Percentiles rank a stretch among this genome's conserved stretches.
phyloP scores from a whole-genome alignment of 495 filamentous ascomycete species.

The Elasticomyces elasticus region DNA sequence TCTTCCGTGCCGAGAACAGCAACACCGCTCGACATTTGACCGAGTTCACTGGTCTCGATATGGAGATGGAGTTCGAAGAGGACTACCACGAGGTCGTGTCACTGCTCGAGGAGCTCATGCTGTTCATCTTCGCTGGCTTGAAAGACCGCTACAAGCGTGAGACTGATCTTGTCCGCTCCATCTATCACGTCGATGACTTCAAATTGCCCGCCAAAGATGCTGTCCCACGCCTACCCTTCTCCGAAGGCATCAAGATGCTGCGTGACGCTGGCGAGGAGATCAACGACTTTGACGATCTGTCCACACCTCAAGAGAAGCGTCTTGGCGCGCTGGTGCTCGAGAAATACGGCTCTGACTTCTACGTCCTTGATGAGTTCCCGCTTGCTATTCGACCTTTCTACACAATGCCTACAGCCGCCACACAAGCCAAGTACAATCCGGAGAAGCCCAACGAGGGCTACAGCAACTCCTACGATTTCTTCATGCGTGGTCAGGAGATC shows the following conservation, averaged over 20 bases:
- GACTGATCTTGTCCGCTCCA: slow-evolving; percentile 34
- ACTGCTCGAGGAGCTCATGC: slow-evolving; percentile 36
- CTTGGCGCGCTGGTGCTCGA: slow-evolving; percentile 75
- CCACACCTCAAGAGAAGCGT: slow-evolving; percentile 77
- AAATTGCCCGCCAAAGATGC: slow-evolving; percentile 53
- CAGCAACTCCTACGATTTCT: slow-evolving; percentile 85
- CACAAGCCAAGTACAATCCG: slow-evolving; percentile 48
- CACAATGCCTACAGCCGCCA: slow-evolving; percentile 60
- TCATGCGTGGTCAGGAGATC: slow-evolving; percentile 88
- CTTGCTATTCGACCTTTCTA: slow-evolving; percentile 80
- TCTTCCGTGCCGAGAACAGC: slow-evolving; percentile 40
- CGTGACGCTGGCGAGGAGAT: slow-evolving; percentile 67
- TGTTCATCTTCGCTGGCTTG: slow-evolving; percentile 38
- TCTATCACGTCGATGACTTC: slow-evolving; percentile 37
- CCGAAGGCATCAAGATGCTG: slow-evolving; percentile 72
- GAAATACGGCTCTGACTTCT: slow-evolving; percentile 86
- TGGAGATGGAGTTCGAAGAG: slow-evolving; percentile 40
- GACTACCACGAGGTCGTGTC: slow-evolving; percentile 39
- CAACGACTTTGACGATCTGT: slow-evolving; percentile 65
- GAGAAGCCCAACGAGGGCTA: slow-evolving; percentile 61
- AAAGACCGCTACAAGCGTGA: slow-evolving; percentile 30
- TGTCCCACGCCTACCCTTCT: slow-evolving; percentile 72
- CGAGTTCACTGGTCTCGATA: slow-evolving; percentile 39
- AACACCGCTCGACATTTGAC: slow-evolving; percentile 39
- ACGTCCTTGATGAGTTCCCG: slow-evolving; percentile 85